phyloP scores from a whole-genome alignment of 257 asterid species.

The Solanum commersonii region DNA sequence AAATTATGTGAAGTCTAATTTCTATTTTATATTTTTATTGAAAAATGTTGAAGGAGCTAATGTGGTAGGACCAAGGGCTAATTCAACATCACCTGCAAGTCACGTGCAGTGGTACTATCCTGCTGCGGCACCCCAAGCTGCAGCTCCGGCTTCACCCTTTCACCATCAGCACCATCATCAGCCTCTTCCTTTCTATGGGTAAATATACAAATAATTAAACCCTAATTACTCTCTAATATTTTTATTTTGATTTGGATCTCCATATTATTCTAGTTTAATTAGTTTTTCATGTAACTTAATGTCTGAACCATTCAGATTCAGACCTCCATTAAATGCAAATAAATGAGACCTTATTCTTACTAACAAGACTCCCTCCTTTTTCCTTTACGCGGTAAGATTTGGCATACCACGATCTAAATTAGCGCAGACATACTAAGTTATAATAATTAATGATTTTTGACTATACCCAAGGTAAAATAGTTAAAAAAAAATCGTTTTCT shows the following conservation, averaged over 20 bases:
- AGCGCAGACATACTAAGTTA: not conserved
- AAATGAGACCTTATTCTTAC: not conserved
- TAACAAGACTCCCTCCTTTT: not conserved
- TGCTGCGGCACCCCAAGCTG: conserved; percentile 26
- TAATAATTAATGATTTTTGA: not conserved
- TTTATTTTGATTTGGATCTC: not conserved
- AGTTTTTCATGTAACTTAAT: not conserved
- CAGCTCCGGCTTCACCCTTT: conserved; percentile 25
- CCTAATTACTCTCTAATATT: not conserved
- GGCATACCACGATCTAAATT: not conserved
- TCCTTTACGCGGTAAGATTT: not conserved
- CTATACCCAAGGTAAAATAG: not conserved
- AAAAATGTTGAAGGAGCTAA: conserved; percentile 31
- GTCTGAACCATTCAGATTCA: no score
- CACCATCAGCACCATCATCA: conserved; percentile 56
- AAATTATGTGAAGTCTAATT: not conserved
- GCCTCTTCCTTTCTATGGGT: conserved; percentile 68
- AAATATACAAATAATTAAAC: not conserved
- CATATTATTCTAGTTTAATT: not conserved
- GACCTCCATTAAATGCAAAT: no score
- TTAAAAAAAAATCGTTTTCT: no score
- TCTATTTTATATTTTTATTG: not conserved
- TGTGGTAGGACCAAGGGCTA: conserved; percentile 55
- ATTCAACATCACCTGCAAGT: conserved; percentile 38
- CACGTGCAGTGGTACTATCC: conserved; percentile 81